Evolutionary conservation across 306 rosid genomes (phyloP).

Genomic region (Prunus mira): DNA sequence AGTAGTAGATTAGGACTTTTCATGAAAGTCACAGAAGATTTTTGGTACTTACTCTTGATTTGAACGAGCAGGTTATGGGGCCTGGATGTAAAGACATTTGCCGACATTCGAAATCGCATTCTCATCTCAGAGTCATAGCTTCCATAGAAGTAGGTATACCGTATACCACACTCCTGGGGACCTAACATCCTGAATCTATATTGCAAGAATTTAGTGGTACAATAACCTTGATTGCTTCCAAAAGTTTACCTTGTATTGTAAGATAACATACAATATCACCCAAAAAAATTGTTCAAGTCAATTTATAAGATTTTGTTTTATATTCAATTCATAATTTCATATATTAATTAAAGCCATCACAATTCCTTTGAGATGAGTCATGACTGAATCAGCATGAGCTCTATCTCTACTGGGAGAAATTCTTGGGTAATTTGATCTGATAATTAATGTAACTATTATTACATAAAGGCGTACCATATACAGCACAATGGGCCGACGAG

Average conservation of each 20-base stretch:
- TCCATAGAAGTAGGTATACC: slow-evolving; percentile 2
- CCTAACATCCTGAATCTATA: neutral
- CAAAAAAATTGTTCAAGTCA: neutral
- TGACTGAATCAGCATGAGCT: neutral
- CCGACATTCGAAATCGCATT: slow-evolving; percentile 49
- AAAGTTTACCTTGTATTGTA: neutral
- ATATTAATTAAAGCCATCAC: neutral
- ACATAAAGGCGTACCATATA: too few species aligned
- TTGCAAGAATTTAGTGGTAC: neutral
- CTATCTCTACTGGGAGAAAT: too few species aligned
- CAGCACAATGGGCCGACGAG: too few species aligned
- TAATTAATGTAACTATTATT: neutral
- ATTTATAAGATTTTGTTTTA: neutral
- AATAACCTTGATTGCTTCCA: neutral
- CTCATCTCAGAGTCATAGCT: slow-evolving; percentile 38
- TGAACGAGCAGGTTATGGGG: slow-evolving; percentile 81
- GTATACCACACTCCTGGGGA: neutral
- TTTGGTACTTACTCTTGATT: slow-evolving; percentile 2
- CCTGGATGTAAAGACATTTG: slow-evolving; percentile 69
- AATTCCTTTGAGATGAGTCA: neutral
- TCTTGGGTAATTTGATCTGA: neutral
- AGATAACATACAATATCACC: neutral
- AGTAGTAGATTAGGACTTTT: neutral
- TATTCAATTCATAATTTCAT: neutral
- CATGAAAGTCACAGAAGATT: neutral